Evolutionary conservation across 2,329 filamentous ascomycete genomes (phyloP), one percentile per base, ranked within the genome.

Genomic region (Cytospora piceicola): DNA sequence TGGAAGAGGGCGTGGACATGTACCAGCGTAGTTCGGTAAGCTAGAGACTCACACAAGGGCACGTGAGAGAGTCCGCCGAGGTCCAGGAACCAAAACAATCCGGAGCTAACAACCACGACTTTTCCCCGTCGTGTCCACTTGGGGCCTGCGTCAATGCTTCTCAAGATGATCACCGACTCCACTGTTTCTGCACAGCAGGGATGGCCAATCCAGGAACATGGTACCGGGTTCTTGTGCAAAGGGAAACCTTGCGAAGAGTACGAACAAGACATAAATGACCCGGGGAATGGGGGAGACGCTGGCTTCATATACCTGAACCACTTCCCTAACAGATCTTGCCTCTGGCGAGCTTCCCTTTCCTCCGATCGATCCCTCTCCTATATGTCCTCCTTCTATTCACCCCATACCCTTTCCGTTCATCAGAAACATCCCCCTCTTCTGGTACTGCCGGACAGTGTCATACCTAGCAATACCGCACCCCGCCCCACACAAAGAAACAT

Each of bases 141-240:
- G 36, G 36, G 36, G 46, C 42, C 11, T 46, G 42, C 20, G 11
- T 20, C 17, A 2, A 2, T n/a, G n/a, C 11, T 22, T 46, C 42
- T 55, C 52, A 42, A 52, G 58, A 65, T 49, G 49, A 49, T 36
- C 63, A 34, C 63, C 58, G 52, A 61, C 51, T 61, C 63, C 63
- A 65, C 63, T 61, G 63, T 61, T 65, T 52, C 52, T 65, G 63
- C 58, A 57, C 57, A 52, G 30, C 58, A 60, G 58, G 63, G 63
- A 32, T 36, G 39, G 4, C 57, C 39, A 57, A 51, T 53, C 53
- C 42, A 57, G 52, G 30, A 49, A 20, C 14, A 58, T 30, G 20
- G 27, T 58, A 24, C 53, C 17, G 36, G 53, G 29, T 55, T 57
- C 34, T 30, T 42, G 57, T 54, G 53, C 57, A 53, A 63, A 39